Conservation (phyloP, 2,329 filamentous ascomycete species). For the Colletotrichum incanum region DNA sequence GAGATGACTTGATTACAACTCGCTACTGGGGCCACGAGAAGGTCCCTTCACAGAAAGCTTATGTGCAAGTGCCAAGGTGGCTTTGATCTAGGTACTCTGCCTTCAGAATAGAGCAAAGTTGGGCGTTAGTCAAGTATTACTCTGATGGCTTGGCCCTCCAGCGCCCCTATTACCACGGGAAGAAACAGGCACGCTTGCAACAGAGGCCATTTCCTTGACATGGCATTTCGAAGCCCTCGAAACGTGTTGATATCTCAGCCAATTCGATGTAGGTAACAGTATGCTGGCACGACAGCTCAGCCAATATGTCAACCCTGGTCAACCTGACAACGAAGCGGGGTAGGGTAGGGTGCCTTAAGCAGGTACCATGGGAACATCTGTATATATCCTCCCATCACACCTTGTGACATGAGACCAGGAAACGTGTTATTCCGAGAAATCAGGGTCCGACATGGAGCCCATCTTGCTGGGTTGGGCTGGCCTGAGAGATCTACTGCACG, state of each 20-base stretch:
- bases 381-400: not conserved
- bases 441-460: conserved; percentile 25
- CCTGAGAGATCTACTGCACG: conserved; percentile 5
- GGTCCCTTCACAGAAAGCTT: conserved; percentile 25
- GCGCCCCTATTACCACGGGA: not conserved
- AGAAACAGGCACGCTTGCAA: not conserved
- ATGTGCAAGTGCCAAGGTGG: conserved; percentile 2
- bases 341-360: not conserved
- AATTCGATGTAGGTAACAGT: not conserved
- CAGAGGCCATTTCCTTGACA: conserved; percentile 5
- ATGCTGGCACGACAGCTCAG: conserved; percentile 19
- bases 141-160: not conserved
- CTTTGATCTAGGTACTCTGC: not conserved
- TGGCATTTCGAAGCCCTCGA: not conserved
- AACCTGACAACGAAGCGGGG: conserved; percentile 12
- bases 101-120: not conserved
- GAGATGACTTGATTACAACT: not conserved
- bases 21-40: conserved; percentile 13
- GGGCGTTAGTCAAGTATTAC: not conserved
- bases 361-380: not conserved
- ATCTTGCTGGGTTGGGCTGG: conserved; percentile 20
- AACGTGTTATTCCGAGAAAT: conserved; percentile 15
- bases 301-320: conserved; percentile 14
- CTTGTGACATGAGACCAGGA: not conserved
- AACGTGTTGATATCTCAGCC: not conserved